Evolutionary conservation across 2,329 filamentous ascomycete genomes (phyloP).

Genomic region (Ascochyta viciae-villosae): DNA sequence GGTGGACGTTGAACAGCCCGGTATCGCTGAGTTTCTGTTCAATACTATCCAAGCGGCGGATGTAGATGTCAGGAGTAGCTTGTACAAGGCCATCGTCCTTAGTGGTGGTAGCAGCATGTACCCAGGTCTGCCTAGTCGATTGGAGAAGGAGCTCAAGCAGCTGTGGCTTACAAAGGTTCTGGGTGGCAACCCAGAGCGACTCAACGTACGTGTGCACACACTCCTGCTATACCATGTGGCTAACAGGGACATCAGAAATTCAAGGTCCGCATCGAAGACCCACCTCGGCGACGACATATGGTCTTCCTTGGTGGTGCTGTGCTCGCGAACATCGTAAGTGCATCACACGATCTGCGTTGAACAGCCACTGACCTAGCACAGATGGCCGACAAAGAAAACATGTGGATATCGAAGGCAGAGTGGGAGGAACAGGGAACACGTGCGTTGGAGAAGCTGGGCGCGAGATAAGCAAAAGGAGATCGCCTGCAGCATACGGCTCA

Average conservation of each 20-base stretch:
- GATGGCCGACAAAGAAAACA: conserved; percentile 98
- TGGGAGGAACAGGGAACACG: conserved; percentile 92
- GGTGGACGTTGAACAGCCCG: conserved; percentile 95
- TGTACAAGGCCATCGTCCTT: conserved; percentile 97
- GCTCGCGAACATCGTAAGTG: conserved; percentile 82
- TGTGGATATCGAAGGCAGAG: conserved; percentile 98
- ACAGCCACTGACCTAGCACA: conserved; percentile 38
- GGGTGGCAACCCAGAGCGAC: conserved; percentile 86
- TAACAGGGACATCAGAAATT: conserved; percentile 72
- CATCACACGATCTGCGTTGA: neutral
- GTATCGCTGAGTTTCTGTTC: conserved; percentile 96
- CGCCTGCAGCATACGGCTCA: conserved; percentile 13
- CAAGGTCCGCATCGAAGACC: conserved; percentile 99
- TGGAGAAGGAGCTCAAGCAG: conserved; percentile 99
- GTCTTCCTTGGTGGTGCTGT: conserved; percentile 98
- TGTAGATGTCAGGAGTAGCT: conserved; percentile 88
- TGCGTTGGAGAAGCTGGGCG: conserved; percentile 89
- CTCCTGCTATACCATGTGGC: conserved; percentile 5
- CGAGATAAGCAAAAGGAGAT: conserved; percentile 64
- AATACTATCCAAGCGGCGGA: conserved; percentile 98
- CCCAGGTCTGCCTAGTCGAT: conserved; percentile 86
- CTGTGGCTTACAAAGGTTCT: conserved; percentile 94
- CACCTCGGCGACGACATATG: conserved; percentile 95
- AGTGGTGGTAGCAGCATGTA: conserved; percentile 99
- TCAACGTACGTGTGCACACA: conserved; percentile 64